Percentiles rank a stretch among this genome's conserved stretches.
These are phyloP conservation scores for Penicillium sp. DNA, from an alignment of 2,329 filamentous ascomycete genomes.

Conservation along the genomic window DNA sequence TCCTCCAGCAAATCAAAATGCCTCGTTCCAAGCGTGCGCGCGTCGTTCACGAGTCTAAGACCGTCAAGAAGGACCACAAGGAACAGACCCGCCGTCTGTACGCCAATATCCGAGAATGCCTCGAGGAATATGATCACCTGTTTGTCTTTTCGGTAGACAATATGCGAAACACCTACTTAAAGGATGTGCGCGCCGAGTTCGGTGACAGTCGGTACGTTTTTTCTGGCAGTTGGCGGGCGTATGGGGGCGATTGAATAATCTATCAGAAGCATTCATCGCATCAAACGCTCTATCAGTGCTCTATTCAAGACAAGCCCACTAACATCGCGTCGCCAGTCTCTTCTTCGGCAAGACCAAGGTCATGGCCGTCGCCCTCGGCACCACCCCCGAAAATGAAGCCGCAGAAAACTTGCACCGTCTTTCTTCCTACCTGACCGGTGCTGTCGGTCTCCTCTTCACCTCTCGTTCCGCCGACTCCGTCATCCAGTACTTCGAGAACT, in stretches of 20 bases:
- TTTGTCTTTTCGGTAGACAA: constrained; percentile 94
- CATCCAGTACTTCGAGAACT: constrained; percentile 69
- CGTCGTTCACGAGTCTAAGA: constrained; percentile 86
- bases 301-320: background rate
- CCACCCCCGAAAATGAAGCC: constrained; percentile 73
- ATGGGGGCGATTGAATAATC: background rate
- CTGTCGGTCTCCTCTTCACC: constrained; percentile 88
- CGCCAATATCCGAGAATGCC: constrained; percentile 79
- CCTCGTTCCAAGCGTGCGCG: constrained; percentile 94
- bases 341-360: constrained; percentile 99
- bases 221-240: no score
- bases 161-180: constrained; percentile 96
- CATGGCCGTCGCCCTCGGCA: constrained; percentile 92
- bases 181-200: constrained; percentile 83
- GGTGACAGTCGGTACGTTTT: constrained; percentile 73
- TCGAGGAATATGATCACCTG: constrained; percentile 84
- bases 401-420: constrained; percentile 76
- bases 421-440: constrained; percentile 70
- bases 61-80: constrained; percentile 89
- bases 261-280: background rate
- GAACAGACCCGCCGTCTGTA: constrained; percentile 85
- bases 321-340: constrained; percentile 57
- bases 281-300: background rate
- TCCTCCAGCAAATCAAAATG: constrained; percentile 59
- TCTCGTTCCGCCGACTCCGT: constrained; percentile 71